Conservation (phyloP, 352 stramenopile species). For the Globisporangium cystogenes region DNA sequence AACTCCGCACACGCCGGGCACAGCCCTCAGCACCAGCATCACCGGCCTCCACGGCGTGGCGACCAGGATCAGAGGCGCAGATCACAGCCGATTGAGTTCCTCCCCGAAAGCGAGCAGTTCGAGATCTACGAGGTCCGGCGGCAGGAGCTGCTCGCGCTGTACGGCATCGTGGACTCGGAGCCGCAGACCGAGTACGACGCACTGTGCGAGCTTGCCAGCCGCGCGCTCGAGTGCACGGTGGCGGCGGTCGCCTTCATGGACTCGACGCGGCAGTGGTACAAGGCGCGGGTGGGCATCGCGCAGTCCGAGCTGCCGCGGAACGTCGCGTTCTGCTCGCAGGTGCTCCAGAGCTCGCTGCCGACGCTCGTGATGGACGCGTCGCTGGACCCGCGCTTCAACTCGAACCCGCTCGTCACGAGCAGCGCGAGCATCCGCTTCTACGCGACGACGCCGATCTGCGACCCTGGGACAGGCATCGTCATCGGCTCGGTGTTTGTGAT, state of each 20-base stretch:
- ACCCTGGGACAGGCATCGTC: constrained; percentile 43
- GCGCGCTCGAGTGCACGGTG: constrained; percentile 50
- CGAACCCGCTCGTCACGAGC: constrained; percentile 86
- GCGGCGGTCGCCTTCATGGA: constrained; percentile 69
- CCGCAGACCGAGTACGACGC: constrained; percentile 63
- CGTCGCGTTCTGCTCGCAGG: constrained; percentile 58
- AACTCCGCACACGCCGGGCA: not conserved
- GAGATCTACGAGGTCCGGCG: constrained; percentile 43
- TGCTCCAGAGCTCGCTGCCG: constrained; percentile 35
- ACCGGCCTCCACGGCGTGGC: not conserved
- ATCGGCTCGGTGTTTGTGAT: constrained; percentile 84
- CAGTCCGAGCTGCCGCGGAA: constrained; percentile 53
- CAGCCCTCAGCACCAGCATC: not conserved
- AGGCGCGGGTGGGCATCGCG: constrained; percentile 61
- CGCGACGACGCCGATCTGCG: constrained; percentile 68
- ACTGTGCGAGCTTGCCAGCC: constrained; percentile 61
- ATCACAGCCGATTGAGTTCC: constrained; percentile 31
- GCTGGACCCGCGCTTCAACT: constrained; percentile 77
- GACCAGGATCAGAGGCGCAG: not conserved
- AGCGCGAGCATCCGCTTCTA: constrained; percentile 92
- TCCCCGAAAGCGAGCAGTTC: constrained; percentile 32
- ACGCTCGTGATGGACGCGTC: constrained; percentile 81
- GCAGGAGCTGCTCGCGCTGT: constrained; percentile 34
- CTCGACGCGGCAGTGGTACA: constrained; percentile 60
- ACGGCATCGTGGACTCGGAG: constrained; percentile 35